Evolutionary conservation across 106 monocot genomes (phyloP).

Genomic region (Platanthera guangdongensis): DNA sequence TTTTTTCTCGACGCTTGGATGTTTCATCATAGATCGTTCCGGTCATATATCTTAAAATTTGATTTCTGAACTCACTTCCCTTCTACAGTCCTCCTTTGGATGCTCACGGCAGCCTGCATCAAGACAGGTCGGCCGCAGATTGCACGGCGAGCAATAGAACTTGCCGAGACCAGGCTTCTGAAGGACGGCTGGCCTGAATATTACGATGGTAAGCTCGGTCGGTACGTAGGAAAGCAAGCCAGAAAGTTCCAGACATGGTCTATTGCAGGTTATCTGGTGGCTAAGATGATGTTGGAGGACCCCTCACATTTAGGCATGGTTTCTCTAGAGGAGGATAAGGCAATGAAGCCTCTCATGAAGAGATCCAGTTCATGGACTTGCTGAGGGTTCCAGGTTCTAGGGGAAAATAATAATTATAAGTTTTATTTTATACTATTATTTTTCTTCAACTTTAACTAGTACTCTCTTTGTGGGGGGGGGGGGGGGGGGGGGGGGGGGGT

Average conservation of each 20-base stretch:
- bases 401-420: neutral
- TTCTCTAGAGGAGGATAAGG: constrained; percentile 41
- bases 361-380: constrained; percentile 38
- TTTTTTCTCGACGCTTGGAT: neutral
- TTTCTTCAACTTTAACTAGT: neutral
- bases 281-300: constrained; percentile 48
- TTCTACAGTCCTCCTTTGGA: constrained; percentile 37
- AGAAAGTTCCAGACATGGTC: constrained; percentile 49
- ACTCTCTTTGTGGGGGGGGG: neutral
- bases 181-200: constrained; percentile 54
- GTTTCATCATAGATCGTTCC: neutral
- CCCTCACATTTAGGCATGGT: constrained; percentile 49
- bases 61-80: neutral
- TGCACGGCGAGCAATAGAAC: constrained; percentile 36
- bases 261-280: constrained; percentile 42
- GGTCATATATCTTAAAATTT: neutral
- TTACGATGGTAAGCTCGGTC: constrained; percentile 72
- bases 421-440: constrained; percentile 5
- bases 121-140: constrained; percentile 42
- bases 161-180: constrained; percentile 29
- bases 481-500: neutral
- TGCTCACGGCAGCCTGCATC: constrained; percentile 47
- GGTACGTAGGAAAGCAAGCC: constrained; percentile 39
- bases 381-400: constrained; percentile 2
- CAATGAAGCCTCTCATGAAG: constrained; percentile 33